Percentiles rank a stretch among this genome's conserved stretches.
phyloP scores from a whole-genome alignment of 179 eudicot species.

The Silene vulgaris region DNA sequence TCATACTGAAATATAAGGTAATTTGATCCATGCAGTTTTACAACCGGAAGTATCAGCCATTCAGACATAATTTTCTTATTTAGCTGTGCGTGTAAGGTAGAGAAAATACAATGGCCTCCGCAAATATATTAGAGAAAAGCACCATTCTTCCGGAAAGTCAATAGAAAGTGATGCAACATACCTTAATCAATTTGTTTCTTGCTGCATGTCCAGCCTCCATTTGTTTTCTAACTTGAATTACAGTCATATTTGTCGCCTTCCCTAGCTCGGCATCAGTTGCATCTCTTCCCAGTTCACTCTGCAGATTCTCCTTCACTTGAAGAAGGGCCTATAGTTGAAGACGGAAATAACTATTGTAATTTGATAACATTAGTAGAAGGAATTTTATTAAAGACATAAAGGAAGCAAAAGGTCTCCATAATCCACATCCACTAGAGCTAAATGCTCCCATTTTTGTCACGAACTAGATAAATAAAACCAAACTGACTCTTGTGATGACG shows the following conservation, averaged over 20 bases:
- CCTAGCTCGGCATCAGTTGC: slow-evolving; percentile 69
- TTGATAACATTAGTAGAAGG: not conserved
- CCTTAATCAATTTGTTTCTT: slow-evolving; percentile 86
- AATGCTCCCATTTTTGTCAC: too few species aligned
- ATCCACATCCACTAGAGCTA: too few species aligned
- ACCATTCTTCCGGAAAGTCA: too few species aligned
- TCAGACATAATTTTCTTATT: too few species aligned
- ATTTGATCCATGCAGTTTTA: too few species aligned
- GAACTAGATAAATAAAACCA: too few species aligned
- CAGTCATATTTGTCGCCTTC: slow-evolving; percentile 56
- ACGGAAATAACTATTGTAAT: not conserved
- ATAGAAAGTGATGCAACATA: slow-evolving; percentile 16
- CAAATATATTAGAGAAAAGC: too few species aligned
- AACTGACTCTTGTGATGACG: too few species aligned
- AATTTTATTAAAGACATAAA: not conserved
- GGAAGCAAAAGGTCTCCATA: too few species aligned
- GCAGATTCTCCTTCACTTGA: slow-evolving; percentile 58
- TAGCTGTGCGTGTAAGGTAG: too few species aligned
- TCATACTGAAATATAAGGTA: not conserved
- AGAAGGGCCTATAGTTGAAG: slow-evolving; percentile 43
- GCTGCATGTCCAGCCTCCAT: slow-evolving; percentile 80
- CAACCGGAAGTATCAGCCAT: too few species aligned
- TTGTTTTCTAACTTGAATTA: slow-evolving; percentile 40
- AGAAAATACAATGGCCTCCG: too few species aligned
- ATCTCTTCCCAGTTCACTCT: slow-evolving; percentile 56